phyloP scores from a whole-genome alignment of 257 asterid genomes.

The Plantago elongata region DNA sequence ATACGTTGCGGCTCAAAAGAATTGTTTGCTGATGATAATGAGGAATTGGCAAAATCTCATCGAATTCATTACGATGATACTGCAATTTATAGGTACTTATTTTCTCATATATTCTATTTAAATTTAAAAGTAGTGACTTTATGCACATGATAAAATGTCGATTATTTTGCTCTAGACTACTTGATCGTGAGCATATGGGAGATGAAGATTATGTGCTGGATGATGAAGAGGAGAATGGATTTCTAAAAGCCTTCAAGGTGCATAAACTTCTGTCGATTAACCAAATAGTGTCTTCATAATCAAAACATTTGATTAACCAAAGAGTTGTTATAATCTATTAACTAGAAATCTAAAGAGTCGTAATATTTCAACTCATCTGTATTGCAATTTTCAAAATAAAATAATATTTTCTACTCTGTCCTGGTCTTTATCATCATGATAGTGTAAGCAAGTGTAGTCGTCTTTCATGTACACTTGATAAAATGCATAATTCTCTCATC shows the following conservation, averaged over 20 bases:
- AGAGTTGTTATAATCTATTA: neutral
- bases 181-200: slow-evolving; percentile 78
- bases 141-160: no score
- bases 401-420: no score
- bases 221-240: slow-evolving; percentile 92
- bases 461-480: no score
- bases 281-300: slow-evolving; percentile 6
- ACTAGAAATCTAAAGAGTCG: no score
- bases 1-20: slow-evolving; percentile 94
- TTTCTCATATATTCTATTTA: neutral
- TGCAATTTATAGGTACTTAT: slow-evolving; percentile 79
- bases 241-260: slow-evolving; percentile 95
- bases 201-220: slow-evolving; percentile 72
- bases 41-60: slow-evolving; percentile 83
- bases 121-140: no score
- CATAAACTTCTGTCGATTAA: slow-evolving; percentile 13
- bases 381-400: no score
- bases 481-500: no score
- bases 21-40: slow-evolving; percentile 91
- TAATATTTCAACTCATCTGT: no score
- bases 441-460: no score
- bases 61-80: slow-evolving; percentile 96
- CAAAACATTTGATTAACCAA: neutral
- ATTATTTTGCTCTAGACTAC: slow-evolving; percentile 45
- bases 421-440: no score